Conservation (phyloP, 208 protist species). For the Herpetomonas muscarum region DNA sequence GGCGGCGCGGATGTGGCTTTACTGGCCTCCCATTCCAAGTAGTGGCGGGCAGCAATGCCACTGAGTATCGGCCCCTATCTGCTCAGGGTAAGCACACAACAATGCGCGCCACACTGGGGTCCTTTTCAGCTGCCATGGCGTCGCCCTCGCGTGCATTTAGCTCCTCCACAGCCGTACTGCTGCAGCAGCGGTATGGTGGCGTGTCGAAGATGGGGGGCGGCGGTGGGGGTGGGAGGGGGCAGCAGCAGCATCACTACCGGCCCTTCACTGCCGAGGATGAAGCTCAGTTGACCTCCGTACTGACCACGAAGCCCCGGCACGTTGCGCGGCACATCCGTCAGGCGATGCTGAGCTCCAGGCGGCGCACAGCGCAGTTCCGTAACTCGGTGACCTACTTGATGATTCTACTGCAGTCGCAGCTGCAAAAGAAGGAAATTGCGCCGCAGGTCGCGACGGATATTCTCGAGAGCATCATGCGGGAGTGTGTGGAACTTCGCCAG, state of each 20-base stretch:
- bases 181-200: not conserved
- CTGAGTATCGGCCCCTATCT: no score
- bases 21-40: no score
- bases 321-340: conserved; percentile 83
- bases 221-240: not conserved
- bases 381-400: conserved; percentile 90
- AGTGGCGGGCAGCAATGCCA: no score
- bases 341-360: conserved; percentile 70
- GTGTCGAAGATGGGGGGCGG: not conserved
- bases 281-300: conserved; percentile 58
- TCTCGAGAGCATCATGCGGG: conserved; percentile 81
- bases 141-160: no score
- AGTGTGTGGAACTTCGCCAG: conserved; percentile 88
- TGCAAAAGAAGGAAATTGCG: conserved; percentile 71
- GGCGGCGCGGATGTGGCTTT: no score
- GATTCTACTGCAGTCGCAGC: conserved; percentile 80
- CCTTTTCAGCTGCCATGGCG: no score
- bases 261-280: conserved; percentile 84
- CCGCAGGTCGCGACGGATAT: conserved; percentile 68
- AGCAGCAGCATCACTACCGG: conserved; percentile 32
- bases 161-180: not conserved
- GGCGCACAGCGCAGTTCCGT: conserved; percentile 78
- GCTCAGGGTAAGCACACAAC: no score
- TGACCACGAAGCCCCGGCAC: conserved; percentile 76
- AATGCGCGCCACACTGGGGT: no score